Evolutionary conservation across 1,284 basidiomycete species (phyloP), one percentile per base, ranked within the genome.

Genomic region (Sporisorium iseilematis-ciliati): DNA sequence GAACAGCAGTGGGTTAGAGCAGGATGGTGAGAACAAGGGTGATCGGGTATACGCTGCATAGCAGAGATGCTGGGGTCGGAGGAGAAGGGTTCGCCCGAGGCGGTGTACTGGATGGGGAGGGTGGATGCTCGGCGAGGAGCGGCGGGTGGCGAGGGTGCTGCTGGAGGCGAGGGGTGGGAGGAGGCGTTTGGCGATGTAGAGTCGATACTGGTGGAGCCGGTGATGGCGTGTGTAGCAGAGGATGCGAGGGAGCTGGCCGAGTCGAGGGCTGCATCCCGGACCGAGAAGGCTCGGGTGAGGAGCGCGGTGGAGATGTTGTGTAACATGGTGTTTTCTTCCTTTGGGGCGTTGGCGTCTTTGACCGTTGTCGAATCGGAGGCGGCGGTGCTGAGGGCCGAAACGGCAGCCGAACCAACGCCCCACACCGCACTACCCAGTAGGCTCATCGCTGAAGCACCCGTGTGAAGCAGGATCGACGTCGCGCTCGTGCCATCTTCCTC

Each of bases 1-100:
- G 62, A 65, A 25, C 67, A 70, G 55, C 62, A 70, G 50, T 71
- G 62, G 10, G 25, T 35, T 2, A 64, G 20, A 2, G 35, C 29
- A 26, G 45, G 53, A 18, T 54, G 26, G 7, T 25, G 7, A 2
- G 7, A 33, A 31, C 72, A 69, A 2, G 71, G 48, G 51, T 62
- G 57, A 38, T 75, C 72, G 0, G 72, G 72, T 23, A 75, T 75
- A 26, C 73, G 56, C 26, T 75, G 73, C 73, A 75, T 75, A 14
- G 67, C 73, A 2, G 67, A 62, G 26, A 75, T 65, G 57, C 57
- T 58, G 1, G 73, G 73, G 33, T 75, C 57, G 21, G 58, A 49
- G 10, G 60, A 64, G 48, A 75, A 75, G 4, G 64, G 73, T 41
- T 64, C 56, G 16, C 73, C 73, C 1, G 48, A 43, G 1, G 67